phyloP scores from a whole-genome alignment of 192 early-diverging fungal genomes.

The Radiomyces spectabilis region DNA sequence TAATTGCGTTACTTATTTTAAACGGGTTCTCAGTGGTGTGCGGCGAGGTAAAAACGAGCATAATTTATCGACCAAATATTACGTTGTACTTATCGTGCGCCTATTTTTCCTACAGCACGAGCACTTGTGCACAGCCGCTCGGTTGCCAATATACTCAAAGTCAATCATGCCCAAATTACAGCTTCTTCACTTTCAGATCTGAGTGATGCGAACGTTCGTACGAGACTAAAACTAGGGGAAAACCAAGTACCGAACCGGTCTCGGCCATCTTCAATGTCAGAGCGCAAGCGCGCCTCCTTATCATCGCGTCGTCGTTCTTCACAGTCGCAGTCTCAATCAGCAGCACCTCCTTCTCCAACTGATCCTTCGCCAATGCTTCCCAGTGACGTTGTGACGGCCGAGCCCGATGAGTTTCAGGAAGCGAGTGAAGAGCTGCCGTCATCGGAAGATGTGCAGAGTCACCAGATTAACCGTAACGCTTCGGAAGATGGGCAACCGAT shows the following conservation, averaged over 20 bases:
- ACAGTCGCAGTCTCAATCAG: slow-evolving; percentile 2
- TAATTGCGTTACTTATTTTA: not conserved
- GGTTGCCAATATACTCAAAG: slow-evolving; percentile 47
- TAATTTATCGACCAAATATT: no score
- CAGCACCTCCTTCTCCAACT: slow-evolving; percentile 1
- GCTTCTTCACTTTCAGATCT: slow-evolving; percentile 30
- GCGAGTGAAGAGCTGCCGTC: not conserved
- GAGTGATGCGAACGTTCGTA: slow-evolving; percentile 31
- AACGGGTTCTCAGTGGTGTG: slow-evolving; percentile 40
- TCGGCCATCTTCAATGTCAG: slow-evolving; percentile 11
- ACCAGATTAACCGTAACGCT: slow-evolving; percentile 12
- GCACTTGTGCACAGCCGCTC: slow-evolving; percentile 57
- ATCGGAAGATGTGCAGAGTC: slow-evolving; percentile 1
- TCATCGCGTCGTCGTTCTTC: not conserved
- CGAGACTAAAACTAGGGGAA: slow-evolving; percentile 27
- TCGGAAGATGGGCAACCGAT: slow-evolving; percentile 20
- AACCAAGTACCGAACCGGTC: slow-evolving; percentile 20
- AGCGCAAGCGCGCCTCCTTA: slow-evolving; percentile 15
- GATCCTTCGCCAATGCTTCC: not conserved
- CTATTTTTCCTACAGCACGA: slow-evolving; percentile 36
- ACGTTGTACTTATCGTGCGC: slow-evolving; percentile 1
- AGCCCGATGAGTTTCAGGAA: not conserved
- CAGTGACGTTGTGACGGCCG: no score
- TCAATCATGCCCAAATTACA: slow-evolving; percentile 33
- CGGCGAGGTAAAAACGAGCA: slow-evolving; percentile 40